Base-by-base conservation (phyloP, 1,139 yeast species). In the Geotrichum reessii region DNA sequence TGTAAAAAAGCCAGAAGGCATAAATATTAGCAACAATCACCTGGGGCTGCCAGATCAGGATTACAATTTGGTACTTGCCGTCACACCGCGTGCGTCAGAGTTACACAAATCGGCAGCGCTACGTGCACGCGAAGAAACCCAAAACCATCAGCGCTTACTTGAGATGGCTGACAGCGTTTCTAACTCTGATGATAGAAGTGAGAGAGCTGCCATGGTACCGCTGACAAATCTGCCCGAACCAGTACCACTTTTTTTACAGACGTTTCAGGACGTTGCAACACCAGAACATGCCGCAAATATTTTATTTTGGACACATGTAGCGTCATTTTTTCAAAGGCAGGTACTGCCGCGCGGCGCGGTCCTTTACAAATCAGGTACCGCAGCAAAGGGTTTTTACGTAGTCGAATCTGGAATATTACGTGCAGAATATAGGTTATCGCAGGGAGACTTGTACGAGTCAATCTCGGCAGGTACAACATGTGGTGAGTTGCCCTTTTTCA, bases 391-490 rank as follows among this genome's bases (percentile, higher is more conserved):
- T 25, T 84, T 92, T 63, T 86, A 87, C 68, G 62, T 73, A 11
- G 85, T 93, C 22, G 97, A 92, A 67, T 77, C 84, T 1, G 99
- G 99, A 0, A 77, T 89, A 47, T 77, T 93, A 50, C 80, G 86
- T 49, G 83, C 89, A 2, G 81, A 69, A 63, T 85, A 76, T 72
- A 78, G 74, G 67, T 82, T 78, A 56, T 78, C 72, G 64, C 79
- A 79, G 64, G 81, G 87, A 3, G 82, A 81, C 50, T 78, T 92
- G 42, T 81, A 81, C 59, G 93, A 93, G 62, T 85, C 90, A 19
- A 82, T 92, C 60, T 79, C 93, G 40, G 95, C 97, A n/a, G 83
- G 91, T 63, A 91, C 97, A 0, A 85, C 95, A 3, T 88, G 91
- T 72, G 99, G 99, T 1, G 91, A 86, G 69, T 73, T 86, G 67